Evolutionary conservation across 2,329 filamentous ascomycete species (phyloP), one percentile per base, ranked within the genome.

Genomic region (Monilinia fructigena): DNA sequence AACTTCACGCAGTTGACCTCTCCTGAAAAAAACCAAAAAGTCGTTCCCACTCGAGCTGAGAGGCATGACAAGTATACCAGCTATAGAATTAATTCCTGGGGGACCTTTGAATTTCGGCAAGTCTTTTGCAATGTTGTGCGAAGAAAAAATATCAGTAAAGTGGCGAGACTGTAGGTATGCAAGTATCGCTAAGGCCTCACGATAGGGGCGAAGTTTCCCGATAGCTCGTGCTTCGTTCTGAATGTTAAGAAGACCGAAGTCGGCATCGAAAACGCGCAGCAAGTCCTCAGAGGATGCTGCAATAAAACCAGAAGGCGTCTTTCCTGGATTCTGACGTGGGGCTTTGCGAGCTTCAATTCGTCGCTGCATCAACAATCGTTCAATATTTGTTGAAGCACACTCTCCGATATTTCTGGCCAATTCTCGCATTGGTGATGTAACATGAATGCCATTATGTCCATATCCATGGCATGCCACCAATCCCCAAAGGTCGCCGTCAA

Each of bases 21-120:
- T 89, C n/a, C 93, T 86, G 79, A 96, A 96, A 75, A 97, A 96
- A 0, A 93, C 90, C 55, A 97, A 96, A 73, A 97, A 97, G 72
- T 97, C 93, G 42, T 81, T 82, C 0, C 93, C 93, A 2, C 86
- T 85, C 0, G 86, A 82, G 20, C 90, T 93, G 2, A 97, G 79
- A 0, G 93, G 93, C 0, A 97, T 92, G 65, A 96, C 88, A 0
- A 97, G 80, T 58, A 96, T 77, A 0, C 93, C 93, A 0, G 92
- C 90, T 66, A 97, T 85, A n/a, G 88, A 80, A 66, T 87, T 83
- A 73, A 97, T 94, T 0, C 92, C 92, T 0, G 92, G 92, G 0
- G 86, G 81, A 72, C 96, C 96, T 23, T 84, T 82, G 4, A 97
- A 79, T 72, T 96, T 93, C 0, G 90, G 90, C 66, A 96, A 96